Percentiles rank a stretch among this genome's conserved stretches.
Conservation (phyloP, 768 basidiomycete genomes). For the Tricholoma sp. region DNA sequence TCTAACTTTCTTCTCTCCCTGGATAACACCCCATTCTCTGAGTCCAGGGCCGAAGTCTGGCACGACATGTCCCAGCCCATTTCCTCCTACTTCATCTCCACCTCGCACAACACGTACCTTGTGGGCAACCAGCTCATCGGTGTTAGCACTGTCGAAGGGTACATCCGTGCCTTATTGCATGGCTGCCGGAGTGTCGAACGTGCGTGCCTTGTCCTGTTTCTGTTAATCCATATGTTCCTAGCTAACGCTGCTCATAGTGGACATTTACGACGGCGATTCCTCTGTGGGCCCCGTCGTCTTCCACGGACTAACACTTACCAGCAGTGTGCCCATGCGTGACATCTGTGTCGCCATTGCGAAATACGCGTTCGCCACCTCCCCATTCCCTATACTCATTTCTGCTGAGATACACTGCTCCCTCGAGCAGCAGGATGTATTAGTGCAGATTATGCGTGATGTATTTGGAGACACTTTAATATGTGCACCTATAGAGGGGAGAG, state of each 20-base stretch:
- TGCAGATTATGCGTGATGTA: constrained; percentile 58
- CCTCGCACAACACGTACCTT: constrained; percentile 91
- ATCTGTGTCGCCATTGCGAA: constrained; percentile 79
- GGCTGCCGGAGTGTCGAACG: constrained; percentile 93
- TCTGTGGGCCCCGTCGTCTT: constrained; percentile 71
- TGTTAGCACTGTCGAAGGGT: constrained; percentile 86
- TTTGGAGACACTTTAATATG: constrained; percentile 39
- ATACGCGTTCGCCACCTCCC: constrained; percentile 88
- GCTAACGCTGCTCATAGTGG: constrained; percentile 48
- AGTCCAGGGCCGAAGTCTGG: constrained; percentile 36
- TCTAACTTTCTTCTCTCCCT: constrained; percentile 74
- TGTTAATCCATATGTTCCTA: not conserved
- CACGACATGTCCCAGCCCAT: constrained; percentile 91
- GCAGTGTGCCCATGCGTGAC: constrained; percentile 75
- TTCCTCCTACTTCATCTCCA: constrained; percentile 83
- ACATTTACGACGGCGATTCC: constrained; percentile 85
- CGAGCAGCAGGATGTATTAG: constrained; percentile 76
- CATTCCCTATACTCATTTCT: constrained; percentile 90
- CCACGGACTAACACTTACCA: constrained; percentile 86
- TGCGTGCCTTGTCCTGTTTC: constrained; percentile 34
- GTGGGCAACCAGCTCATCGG: constrained; percentile 86
- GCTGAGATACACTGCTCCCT: constrained; percentile 86
- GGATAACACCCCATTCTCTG: constrained; percentile 61
- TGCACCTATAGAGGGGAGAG: constrained; percentile 37
- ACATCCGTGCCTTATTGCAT: constrained; percentile 85